Base-by-base conservation (phyloP, 1,139 yeast genomes). In the Suhomyces atakaporum region DNA sequence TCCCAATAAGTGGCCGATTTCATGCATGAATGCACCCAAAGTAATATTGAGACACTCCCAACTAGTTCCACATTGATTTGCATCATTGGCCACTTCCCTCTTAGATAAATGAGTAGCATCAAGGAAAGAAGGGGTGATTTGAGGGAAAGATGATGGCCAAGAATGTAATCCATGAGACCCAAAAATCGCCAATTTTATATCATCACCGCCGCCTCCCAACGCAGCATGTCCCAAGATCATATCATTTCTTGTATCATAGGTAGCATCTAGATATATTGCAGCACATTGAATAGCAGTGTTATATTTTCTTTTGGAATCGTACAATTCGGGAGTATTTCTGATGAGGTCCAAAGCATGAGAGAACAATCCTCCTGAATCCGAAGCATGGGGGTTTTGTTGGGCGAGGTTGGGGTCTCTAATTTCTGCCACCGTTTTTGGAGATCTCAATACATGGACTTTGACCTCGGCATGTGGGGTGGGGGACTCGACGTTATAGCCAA, bases 21-120 rank as follows among this genome's bases (percentile, higher is more conserved):
- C 97, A 58, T 92, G 98, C 84, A 90, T 74, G 51, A 88, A 89
- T 0, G 97, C 97, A 27, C 98, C 97, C 56, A 87, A 60, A 2
- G 97, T 88, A 27, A 92, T 75, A 43, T 85, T 84, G 28, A 85
- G 63, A 52, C 95, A 86, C 59, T 89, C 97, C 96, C 96, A 92
- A 38, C 84, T 75, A 1, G 95, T 77, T 1, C 95, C 87, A 58
- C 95, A 84, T 55, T 88, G 84, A 50, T 79, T 77, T 45, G 84
- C 72, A 57, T 92, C 98, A 56, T 92, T 89, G 7, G 96, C 97
- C 7, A 90, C 96, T 46, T 86, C 89, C 2, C 55, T 56, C 0
- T 71, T 75, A 36, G 81, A 75, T 13, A 85, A 70, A 14, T 59
- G 73, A 0, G 95, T 84, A 9, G 74, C 73, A 55, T 92, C 97